phyloP scores from a whole-genome alignment of 345 rosid genomes.

The rapeseed (Brassica napus) region DNA sequence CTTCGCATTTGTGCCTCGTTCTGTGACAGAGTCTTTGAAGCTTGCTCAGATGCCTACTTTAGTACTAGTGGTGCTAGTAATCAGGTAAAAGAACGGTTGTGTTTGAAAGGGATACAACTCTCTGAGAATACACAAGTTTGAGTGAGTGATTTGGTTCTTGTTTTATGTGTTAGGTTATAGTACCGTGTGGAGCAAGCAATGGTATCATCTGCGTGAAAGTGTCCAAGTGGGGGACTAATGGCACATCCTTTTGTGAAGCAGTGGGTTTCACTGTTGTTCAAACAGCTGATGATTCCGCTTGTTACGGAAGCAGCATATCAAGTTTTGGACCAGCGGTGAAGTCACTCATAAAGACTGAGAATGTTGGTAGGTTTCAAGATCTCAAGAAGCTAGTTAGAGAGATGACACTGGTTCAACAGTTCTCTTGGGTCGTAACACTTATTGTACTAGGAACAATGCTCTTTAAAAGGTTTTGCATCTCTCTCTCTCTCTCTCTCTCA shows the following conservation, averaged over 20 bases:
- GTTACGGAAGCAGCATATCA: neutral
- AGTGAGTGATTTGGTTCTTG: neutral
- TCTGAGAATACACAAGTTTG: slow-evolving; percentile 8
- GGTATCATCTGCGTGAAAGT: neutral
- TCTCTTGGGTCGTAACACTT: slow-evolving; percentile 43
- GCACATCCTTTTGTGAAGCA: neutral
- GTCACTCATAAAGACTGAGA: neutral
- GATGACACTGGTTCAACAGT: neutral
- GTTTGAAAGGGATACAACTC: too few relatives aligned
- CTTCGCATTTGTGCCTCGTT: slow-evolving; percentile 65
- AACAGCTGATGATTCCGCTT: neutral
- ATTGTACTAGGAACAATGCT: slow-evolving; percentile 58
- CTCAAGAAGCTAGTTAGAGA: neutral
- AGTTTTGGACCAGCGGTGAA: neutral
- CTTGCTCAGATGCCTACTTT: slow-evolving; percentile 79
- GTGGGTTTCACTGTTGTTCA: neutral
- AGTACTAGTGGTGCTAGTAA: slow-evolving; percentile 54
- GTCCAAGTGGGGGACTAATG: neutral
- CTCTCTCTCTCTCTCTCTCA: neutral
- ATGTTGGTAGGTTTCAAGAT: neutral
- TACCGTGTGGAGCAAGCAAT: neutral
- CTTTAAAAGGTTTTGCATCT: slow-evolving; percentile 49
- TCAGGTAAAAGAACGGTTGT: slow-evolving; percentile 44
- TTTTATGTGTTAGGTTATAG: neutral
- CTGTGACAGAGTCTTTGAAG: slow-evolving; percentile 67